phyloP scores from a whole-genome alignment of 1,139 yeast genomes.

The Kurtzmaniella natalensis region DNA sequence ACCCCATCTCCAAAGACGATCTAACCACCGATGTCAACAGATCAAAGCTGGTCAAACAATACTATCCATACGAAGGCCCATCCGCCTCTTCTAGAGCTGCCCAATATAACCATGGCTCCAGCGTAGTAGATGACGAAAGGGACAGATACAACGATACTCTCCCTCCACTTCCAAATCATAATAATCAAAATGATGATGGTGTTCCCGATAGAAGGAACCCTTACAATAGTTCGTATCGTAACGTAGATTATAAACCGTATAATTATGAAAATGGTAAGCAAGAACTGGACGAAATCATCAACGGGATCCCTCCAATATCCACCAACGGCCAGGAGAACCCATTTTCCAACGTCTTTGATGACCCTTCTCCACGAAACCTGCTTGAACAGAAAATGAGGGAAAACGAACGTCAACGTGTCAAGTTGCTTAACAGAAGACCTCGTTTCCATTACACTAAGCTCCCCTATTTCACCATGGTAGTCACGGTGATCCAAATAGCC shows the following conservation, averaged over 20 bases:
- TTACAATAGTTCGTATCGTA: no score
- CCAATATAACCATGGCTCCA: background rate
- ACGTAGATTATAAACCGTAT: no score
- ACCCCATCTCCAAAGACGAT: background rate
- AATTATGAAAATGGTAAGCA: no score
- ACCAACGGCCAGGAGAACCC: background rate
- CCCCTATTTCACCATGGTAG: slow-evolving; percentile 45
- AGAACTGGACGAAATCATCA: background rate
- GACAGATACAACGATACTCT: background rate
- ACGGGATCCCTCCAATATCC: background rate
- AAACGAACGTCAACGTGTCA: slow-evolving; percentile 25
- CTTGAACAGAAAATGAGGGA: slow-evolving; percentile 14
- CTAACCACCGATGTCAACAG: background rate
- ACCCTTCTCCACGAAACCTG: slow-evolving; percentile 1
- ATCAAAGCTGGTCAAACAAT: background rate
- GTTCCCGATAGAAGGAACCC: no score
- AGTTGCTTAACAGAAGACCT: slow-evolving; percentile 27
- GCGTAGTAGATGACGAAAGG: background rate
- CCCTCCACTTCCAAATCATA: no score
- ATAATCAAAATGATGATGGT: no score
- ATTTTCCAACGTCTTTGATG: slow-evolving; percentile 1
- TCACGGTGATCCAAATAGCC: slow-evolving; percentile 48
- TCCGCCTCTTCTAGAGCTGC: slow-evolving; percentile 1
- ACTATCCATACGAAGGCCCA: slow-evolving; percentile 1
- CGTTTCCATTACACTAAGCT: slow-evolving; percentile 41